A percentile compares a stretch with the other conserved stretches of the same genome.
Evolutionary conservation across 352 stramenopile species (phyloP).

Genomic region (Pythium sukuiense): DNA sequence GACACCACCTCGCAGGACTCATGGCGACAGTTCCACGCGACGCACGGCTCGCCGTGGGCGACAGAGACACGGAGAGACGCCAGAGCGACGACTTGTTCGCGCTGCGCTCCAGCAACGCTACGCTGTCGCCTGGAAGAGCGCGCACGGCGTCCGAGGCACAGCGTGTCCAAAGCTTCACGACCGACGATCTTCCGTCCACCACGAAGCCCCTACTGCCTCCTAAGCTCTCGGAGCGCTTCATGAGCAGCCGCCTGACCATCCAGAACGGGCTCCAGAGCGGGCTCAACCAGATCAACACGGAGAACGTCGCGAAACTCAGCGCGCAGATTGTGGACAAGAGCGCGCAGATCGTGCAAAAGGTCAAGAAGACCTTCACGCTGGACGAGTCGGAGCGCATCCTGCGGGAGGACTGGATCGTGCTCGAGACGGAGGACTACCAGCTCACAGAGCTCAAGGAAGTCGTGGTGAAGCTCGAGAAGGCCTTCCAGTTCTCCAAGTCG

Average conservation of each 20-base stretch:
- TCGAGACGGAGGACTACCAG: conserved; percentile 80
- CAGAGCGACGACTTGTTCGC: conserved; percentile 27
- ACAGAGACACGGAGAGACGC: conserved; percentile 16
- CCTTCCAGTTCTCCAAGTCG: conserved; percentile 85
- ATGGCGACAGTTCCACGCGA: conserved; percentile 34
- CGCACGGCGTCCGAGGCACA: conserved; percentile 18
- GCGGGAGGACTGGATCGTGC: conserved; percentile 68
- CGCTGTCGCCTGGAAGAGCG: conserved; percentile 42
- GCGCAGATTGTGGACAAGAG: conserved; percentile 16
- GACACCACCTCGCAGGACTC: neutral
- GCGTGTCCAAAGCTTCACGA: conserved; percentile 71
- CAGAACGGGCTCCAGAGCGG: conserved; percentile 46
- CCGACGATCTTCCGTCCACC: conserved; percentile 61
- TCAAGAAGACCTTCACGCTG: conserved; percentile 66
- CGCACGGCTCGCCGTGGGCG: conserved; percentile 26
- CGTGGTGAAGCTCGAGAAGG: conserved; percentile 67
- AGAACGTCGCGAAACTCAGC: conserved; percentile 46
- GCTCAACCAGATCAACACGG: conserved; percentile 49
- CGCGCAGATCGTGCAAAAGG: conserved; percentile 52
- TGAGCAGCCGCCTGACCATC: conserved; percentile 39
- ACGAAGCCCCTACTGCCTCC: conserved; percentile 50
- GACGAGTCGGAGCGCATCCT: conserved; percentile 76
- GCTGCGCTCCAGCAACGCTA: conserved; percentile 36
- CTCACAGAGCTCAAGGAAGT: conserved; percentile 58
- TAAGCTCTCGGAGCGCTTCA: conserved; percentile 26